These are phyloP conservation scores for Sisymbrium irio DNA, from an alignment of 345 rosid genomes.

Conservation along the genomic window DNA sequence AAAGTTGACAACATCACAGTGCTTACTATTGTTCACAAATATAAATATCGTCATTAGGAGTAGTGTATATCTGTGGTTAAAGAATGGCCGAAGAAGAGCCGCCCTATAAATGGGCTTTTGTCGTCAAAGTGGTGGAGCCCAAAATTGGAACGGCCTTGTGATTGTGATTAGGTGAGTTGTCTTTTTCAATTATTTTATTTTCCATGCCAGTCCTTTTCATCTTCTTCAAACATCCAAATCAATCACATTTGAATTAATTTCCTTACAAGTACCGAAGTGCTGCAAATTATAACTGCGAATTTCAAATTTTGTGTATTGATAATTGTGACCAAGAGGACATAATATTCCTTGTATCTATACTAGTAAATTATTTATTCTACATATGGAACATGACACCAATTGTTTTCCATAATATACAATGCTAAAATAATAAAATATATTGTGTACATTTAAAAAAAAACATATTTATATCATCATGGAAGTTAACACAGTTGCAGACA, in stretches of 20 bases:
- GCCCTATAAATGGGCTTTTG: conserved; percentile 31
- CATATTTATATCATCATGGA: no score
- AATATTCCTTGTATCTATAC: no score
- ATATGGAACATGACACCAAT: no score
- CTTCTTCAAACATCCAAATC: background rate
- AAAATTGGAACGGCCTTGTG: conserved; percentile 6
- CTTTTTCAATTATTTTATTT: conserved; percentile 9
- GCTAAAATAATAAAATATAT: no score
- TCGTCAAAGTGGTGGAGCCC: conserved; percentile 35
- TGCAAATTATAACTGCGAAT: background rate
- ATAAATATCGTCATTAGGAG: background rate
- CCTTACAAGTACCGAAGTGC: background rate
- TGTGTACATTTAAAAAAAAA: no score
- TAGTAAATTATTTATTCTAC: no score
- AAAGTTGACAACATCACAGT: conserved; percentile 26
- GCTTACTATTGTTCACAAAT: background rate
- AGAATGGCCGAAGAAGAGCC: conserved; percentile 19
- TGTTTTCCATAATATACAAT: no score
- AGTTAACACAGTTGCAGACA: no score
- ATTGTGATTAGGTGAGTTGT: conserved; percentile 2
- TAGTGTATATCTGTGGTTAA: conserved; percentile 17
- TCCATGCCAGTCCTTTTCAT: background rate
- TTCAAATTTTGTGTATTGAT: background rate
- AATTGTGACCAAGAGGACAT: background rate
- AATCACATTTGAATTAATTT: background rate